These are phyloP conservation scores for Agroathelia rolfsii DNA, from an alignment of 1,284 basidiomycete genomes.

Conservation along the genomic window DNA sequence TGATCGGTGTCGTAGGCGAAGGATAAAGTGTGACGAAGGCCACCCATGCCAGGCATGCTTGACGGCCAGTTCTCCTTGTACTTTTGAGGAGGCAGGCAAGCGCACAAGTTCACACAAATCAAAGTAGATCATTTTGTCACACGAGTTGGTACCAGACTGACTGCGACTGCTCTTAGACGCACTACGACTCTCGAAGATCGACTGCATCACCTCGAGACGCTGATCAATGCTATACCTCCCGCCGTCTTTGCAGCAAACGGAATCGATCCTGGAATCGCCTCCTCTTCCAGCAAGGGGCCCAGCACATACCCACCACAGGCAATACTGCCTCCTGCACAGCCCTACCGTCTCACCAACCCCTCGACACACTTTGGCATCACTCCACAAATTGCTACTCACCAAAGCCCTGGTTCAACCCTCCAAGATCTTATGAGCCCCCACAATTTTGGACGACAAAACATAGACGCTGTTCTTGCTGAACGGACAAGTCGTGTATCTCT, in stretches of 20 bases:
- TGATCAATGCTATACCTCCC: slow-evolving; percentile 73
- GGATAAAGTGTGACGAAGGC: slow-evolving; percentile 79
- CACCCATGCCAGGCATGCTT: slow-evolving; percentile 78
- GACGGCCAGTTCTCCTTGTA: slow-evolving; percentile 66
- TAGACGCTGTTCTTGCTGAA: no score
- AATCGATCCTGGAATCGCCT: slow-evolving; percentile 16
- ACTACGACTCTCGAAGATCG: slow-evolving; percentile 73
- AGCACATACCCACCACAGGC: slow-evolving; percentile 21
- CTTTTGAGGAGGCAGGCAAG: slow-evolving; percentile 78
- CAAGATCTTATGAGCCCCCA: slow-evolving; percentile 9
- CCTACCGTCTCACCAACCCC: slow-evolving; percentile 65
- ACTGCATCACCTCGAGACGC: slow-evolving; percentile 74
- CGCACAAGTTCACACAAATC: slow-evolving; percentile 76
- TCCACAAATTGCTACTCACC: slow-evolving; percentile 28
- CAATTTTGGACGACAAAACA: slow-evolving; percentile 30
- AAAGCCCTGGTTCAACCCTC: slow-evolving; percentile 23
- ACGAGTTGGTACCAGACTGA: slow-evolving; percentile 1
- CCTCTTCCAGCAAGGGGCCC: slow-evolving; percentile 14
- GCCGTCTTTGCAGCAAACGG: slow-evolving; percentile 58
- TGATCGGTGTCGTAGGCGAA: slow-evolving; percentile 71
- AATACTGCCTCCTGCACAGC: slow-evolving; percentile 47
- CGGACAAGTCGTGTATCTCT: slow-evolving; percentile 52
- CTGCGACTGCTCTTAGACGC: slow-evolving; percentile 30
- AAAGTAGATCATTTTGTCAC: slow-evolving; percentile 38
- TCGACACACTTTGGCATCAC: slow-evolving; percentile 60